Evolutionary conservation across 805 yeast genomes (phyloP).

Genomic region (Teunomyces aglyptinius): DNA sequence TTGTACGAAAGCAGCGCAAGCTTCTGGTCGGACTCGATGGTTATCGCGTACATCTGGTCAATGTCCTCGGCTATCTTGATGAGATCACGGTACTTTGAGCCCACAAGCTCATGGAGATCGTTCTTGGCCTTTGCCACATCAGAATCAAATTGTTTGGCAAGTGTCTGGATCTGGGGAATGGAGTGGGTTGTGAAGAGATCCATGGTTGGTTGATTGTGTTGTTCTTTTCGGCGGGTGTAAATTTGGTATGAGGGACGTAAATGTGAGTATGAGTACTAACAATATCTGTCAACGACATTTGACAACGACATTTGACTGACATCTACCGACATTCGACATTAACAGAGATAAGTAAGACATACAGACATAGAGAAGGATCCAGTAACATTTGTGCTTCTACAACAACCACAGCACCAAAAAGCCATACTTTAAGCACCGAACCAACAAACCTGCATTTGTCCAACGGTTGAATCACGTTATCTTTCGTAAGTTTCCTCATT

Average conservation of each 20-base stretch:
- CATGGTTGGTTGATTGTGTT: not conserved
- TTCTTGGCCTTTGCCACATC: constrained; percentile 27
- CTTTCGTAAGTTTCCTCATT: constrained; percentile 1
- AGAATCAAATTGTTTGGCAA: constrained; percentile 27
- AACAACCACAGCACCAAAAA: too few species aligned
- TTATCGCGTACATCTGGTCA: constrained; percentile 25
- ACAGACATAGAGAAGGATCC: too few species aligned
- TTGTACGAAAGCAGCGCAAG: constrained; percentile 33
- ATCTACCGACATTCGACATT: too few species aligned
- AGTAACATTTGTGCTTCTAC: too few species aligned
- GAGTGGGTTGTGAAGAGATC: constrained; percentile 33
- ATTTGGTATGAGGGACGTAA: not conserved
- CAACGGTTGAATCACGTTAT: constrained; percentile 1
- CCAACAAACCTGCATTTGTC: too few species aligned
- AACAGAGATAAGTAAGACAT: too few species aligned
- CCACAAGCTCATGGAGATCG: constrained; percentile 38
- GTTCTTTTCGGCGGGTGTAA: constrained; percentile 3
- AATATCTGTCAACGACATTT: too few species aligned
- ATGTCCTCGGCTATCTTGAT: constrained; percentile 45
- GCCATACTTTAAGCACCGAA: too few species aligned
- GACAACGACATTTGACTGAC: too few species aligned
- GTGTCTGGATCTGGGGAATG: constrained; percentile 27
- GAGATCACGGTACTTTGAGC: constrained; percentile 41
- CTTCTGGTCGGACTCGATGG: constrained; percentile 21
- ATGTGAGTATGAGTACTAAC: constrained; percentile 1